A percentile compares a stretch with the other conserved stretches of the same genome.
phyloP scores from a whole-genome alignment of 176 grass and related monocot species.

The Rhynchospora tenuis region DNA sequence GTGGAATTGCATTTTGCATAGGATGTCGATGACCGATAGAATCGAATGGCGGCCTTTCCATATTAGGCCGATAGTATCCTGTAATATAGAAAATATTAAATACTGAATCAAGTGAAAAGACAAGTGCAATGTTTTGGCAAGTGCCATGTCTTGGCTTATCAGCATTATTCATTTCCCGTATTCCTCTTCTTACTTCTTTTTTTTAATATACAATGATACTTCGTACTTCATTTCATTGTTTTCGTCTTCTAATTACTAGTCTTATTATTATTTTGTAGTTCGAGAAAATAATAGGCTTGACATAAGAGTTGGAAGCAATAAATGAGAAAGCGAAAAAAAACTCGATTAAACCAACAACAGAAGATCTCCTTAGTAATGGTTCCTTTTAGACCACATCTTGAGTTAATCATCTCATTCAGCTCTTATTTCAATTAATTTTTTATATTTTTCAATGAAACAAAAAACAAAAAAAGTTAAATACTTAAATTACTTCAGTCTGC shows the following conservation, averaged over 20 bases:
- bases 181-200: conserved; percentile 46
- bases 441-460: not conserved
- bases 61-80: conserved; percentile 77
- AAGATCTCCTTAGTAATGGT: not conserved
- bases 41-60: conserved; percentile 60
- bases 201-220: conserved; percentile 32
- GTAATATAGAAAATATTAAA: conserved; percentile 17
- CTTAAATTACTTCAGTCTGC: not conserved
- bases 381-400: not conserved
- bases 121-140: not conserved
- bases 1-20: conserved; percentile 53
- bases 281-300: not conserved
- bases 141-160: not conserved
- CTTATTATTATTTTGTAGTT: not conserved
- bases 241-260: not conserved
- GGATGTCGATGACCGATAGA: conserved; percentile 56
- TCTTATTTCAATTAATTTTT: not conserved
- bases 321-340: not conserved
- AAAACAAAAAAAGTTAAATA: conserved; percentile 5
- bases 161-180: conserved; percentile 33
- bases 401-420: not conserved
- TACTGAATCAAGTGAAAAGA: conserved; percentile 25
- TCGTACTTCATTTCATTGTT: not conserved
- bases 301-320: not conserved
- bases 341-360: not conserved